These are phyloP conservation scores for Cyclostephanos tholiformis DNA, from an alignment of 108 stramenopile species.

Conservation along the genomic window DNA sequence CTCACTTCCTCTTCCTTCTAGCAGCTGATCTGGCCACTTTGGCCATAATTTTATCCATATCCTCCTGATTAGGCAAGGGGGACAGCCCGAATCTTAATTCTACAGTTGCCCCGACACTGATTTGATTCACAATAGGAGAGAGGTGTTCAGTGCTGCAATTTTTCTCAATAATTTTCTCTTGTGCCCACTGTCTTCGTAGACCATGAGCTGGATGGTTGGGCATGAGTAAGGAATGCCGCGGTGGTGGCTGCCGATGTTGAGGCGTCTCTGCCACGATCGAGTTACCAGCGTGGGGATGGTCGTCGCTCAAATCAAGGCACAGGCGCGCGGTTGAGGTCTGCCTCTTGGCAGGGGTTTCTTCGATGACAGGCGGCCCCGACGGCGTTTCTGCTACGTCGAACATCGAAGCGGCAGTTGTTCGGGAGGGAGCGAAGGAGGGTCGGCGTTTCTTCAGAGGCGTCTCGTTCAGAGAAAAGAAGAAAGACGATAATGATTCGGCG, in stretches of 20 bases:
- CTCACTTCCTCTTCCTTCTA: constrained; percentile 6
- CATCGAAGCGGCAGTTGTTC: not conserved
- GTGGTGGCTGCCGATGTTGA: constrained; percentile 15
- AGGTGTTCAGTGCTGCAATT: not conserved
- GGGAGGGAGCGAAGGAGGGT: constrained; percentile 10
- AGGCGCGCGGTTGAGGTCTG: not conserved
- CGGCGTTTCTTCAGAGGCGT: constrained; percentile 32
- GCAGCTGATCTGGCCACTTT: constrained; percentile 10
- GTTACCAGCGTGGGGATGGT: not conserved
- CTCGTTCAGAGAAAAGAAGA: constrained; percentile 9
- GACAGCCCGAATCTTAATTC: constrained; percentile 31
- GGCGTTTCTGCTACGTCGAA: constrained; percentile 18
- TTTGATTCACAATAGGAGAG: constrained; percentile 10
- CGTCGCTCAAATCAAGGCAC: not conserved
- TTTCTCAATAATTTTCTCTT: not conserved
- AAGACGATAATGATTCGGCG: not conserved
- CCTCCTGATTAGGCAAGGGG: constrained; percentile 36
- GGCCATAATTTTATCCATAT: constrained; percentile 3
- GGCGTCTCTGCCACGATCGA: constrained; percentile 23
- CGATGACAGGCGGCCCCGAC: constrained; percentile 9
- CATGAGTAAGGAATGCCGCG: constrained; percentile 6
- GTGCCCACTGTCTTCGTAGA: not conserved
- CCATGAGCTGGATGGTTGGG: not conserved
- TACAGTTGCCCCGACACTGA: constrained; percentile 2
- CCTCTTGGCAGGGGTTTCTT: constrained; percentile 30